Evolutionary conservation across 306 rosid genomes (phyloP).

Genomic region (Amphicarpaea edgeworthii): DNA sequence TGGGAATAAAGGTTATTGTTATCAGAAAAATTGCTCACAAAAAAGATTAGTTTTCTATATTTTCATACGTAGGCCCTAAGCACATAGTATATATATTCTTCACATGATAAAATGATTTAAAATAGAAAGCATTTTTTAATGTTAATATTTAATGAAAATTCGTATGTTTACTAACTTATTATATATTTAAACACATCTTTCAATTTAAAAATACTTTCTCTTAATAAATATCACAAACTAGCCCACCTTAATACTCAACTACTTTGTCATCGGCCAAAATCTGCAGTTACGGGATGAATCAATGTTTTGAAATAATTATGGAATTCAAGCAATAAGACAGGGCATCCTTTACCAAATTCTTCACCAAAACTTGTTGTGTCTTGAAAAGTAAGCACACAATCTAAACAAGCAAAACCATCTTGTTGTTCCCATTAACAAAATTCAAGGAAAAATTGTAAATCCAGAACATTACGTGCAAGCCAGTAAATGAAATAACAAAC

Average conservation of each 20-base stretch:
- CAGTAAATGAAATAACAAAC: neutral
- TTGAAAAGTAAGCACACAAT: neutral
- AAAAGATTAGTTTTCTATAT: no score
- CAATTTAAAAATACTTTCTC: neutral
- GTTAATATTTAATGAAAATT: neutral
- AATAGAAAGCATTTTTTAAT: neutral
- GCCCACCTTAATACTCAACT: neutral
- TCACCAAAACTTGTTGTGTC: neutral
- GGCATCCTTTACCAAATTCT: neutral
- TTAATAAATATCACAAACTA: neutral
- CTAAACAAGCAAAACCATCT: slow-evolving; percentile 3
- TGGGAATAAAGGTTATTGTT: neutral
- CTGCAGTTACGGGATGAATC: neutral
- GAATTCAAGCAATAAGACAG: neutral
- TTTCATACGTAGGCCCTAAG: neutral
- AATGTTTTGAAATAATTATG: neutral
- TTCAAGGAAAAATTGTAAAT: neutral
- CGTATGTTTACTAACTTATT: neutral
- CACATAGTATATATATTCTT: neutral
- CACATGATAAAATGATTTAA: neutral
- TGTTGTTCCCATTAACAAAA: slow-evolving; percentile 1
- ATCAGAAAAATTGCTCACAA: no score
- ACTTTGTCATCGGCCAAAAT: neutral
- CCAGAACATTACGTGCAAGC: slow-evolving; percentile 42
- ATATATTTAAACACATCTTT: neutral